Percentiles rank a stretch among this genome's conserved stretches.
phyloP scores from a whole-genome alignment of 305 asterid genomes.

The Andrographis paniculata region DNA sequence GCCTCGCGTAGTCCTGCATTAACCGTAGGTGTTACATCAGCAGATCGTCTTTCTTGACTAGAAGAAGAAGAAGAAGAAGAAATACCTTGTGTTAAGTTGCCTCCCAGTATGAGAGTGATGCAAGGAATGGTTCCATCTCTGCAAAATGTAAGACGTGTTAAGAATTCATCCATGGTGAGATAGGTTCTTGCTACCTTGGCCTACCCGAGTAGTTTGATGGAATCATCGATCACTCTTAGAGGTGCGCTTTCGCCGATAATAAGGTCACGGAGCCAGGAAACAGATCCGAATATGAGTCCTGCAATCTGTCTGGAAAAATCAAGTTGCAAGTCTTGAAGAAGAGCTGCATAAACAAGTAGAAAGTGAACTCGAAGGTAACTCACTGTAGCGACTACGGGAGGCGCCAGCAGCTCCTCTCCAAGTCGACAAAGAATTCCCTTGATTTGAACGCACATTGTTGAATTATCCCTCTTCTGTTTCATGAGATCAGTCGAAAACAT shows the following conservation, averaged over 20 bases:
- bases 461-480: constrained; percentile 1
- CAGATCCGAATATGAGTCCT: constrained; percentile 36
- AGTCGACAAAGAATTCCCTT: constrained; percentile 33
- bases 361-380: constrained; percentile 7
- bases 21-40: neutral
- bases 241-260: constrained; percentile 67
- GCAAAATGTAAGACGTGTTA: neutral
- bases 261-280: constrained; percentile 52
- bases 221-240: constrained; percentile 48
- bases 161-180: too few species aligned
- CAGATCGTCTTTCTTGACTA: too few species aligned
- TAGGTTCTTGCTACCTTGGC: too few species aligned
- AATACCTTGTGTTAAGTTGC: constrained; percentile 57
- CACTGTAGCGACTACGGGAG: constrained; percentile 68
- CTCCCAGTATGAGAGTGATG: constrained; percentile 69
- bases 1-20: constrained; percentile 54
- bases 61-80: too few species aligned
- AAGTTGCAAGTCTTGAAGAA: neutral
- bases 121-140: constrained; percentile 76
- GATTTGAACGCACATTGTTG: constrained; percentile 23
- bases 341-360: neutral
- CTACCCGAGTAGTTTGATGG: neutral
- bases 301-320: constrained; percentile 25
- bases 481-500: neutral
- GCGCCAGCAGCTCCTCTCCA: constrained; percentile 53